Evolutionary conservation across 225 moss, liverwort and hornwort genomes (phyloP).

Genomic region (Pseudisothecium myosuroides): DNA sequence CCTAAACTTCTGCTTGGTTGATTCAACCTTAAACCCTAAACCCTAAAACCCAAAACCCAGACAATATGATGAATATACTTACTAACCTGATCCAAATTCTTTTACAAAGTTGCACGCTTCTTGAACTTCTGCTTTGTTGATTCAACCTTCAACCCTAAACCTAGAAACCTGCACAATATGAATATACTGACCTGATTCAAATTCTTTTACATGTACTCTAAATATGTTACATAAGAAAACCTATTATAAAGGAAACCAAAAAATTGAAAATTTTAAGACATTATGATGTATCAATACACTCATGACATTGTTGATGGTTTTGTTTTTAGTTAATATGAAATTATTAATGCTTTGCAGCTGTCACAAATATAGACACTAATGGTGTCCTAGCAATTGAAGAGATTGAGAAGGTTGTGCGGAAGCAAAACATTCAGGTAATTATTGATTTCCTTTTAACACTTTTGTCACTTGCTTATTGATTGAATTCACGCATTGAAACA

Average conservation of each 20-base stretch:
- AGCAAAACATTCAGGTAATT: slow-evolving; percentile 45
- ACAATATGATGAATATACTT: background rate
- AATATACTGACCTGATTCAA: background rate
- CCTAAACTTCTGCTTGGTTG: background rate
- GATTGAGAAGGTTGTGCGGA: slow-evolving; percentile 15
- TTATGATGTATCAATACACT: background rate
- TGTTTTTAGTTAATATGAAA: background rate
- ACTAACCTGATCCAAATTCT: background rate
- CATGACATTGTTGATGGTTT: background rate
- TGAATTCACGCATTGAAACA: no score
- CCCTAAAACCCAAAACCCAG: no score
- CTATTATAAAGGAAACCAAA: background rate
- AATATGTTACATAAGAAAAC: background rate
- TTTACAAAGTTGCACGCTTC: no score
- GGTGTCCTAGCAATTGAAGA: slow-evolving; percentile 46
- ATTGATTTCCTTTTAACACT: background rate
- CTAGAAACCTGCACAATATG: background rate
- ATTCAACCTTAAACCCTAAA: background rate
- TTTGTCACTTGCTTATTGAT: background rate
- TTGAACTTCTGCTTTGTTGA: background rate
- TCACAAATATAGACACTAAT: slow-evolving; percentile 54
- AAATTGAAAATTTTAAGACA: background rate
- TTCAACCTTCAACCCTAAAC: background rate
- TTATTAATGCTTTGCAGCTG: slow-evolving; percentile 19
- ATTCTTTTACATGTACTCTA: background rate